Conservation (phyloP, 1,139 yeast species). For the Candida smagusa region DNA sequence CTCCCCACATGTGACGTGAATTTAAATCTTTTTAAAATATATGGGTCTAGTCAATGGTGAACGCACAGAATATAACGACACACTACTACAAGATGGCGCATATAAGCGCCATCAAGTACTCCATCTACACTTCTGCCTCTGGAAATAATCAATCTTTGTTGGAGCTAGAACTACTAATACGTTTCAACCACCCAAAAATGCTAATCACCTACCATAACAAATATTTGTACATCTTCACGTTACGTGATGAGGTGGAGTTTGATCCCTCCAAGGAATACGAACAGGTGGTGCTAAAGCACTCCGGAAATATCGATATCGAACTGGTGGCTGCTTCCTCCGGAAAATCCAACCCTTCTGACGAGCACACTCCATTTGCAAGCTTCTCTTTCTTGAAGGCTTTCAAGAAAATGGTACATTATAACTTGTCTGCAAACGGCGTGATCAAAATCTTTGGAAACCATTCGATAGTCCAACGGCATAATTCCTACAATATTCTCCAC, state of each 20-base stretch:
- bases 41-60: conserved; percentile 1
- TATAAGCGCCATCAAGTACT: conserved; percentile 28
- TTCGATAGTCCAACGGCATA: conserved; percentile 21
- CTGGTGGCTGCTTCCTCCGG: conserved; percentile 23
- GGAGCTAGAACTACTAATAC: conserved; percentile 57
- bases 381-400: conserved; percentile 61
- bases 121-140: conserved; percentile 29
- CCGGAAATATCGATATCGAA: conserved; percentile 28
- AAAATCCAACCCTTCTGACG: conserved; percentile 14
- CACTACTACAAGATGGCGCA: conserved; percentile 44
- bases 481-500: conserved; percentile 29
- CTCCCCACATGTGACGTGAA: too few relatives aligned
- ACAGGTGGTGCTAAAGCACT: conserved; percentile 29
- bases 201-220: conserved; percentile 59
- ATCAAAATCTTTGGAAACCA: conserved; percentile 57
- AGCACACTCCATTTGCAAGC: conserved; percentile 43
- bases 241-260: conserved; percentile 26
- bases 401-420: conserved; percentile 50
- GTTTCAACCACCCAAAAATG: conserved; percentile 50
- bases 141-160: conserved; percentile 42
- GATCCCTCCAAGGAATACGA: conserved; percentile 32
- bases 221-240: conserved; percentile 54
- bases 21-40: too few relatives aligned
- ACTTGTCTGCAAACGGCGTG: conserved; percentile 37
- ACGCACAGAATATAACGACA: conserved; percentile 25